These are phyloP conservation scores for Infundibulicybe gibba DNA, from an alignment of 768 basidiomycete species.

Conservation along the genomic window DNA sequence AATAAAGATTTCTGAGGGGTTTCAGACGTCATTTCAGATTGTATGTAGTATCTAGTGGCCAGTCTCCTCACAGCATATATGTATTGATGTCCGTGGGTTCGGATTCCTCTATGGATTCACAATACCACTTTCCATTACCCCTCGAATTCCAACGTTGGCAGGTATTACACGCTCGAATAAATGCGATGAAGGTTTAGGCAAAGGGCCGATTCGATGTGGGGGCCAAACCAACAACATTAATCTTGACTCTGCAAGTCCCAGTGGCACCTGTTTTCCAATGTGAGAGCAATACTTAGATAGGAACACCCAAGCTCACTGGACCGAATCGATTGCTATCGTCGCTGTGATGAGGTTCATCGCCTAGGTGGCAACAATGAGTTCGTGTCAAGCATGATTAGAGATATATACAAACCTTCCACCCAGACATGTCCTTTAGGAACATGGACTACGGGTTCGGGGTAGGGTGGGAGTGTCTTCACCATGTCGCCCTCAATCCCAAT, in stretches of 20 bases:
- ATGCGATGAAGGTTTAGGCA: slow-evolving; percentile 4
- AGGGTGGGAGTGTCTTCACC: slow-evolving; percentile 68
- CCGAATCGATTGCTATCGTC: slow-evolving; percentile 74
- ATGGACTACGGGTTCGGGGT: slow-evolving; percentile 46
- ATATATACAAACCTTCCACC: slow-evolving; percentile 57
- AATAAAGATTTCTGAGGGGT: slow-evolving; percentile 10
- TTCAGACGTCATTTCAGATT: too few species aligned
- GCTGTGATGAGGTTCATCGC: slow-evolving; percentile 64
- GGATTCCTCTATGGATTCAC: too few species aligned
- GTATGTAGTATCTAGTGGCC: too few species aligned
- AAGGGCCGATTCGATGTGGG: slow-evolving; percentile 37
- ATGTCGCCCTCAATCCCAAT: slow-evolving; percentile 59
- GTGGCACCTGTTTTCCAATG: slow-evolving; percentile 30
- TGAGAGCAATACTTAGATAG: not conserved
- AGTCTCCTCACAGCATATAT: too few species aligned
- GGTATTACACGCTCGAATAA: too few species aligned
- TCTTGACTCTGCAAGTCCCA: slow-evolving; percentile 48
- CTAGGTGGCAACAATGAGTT: slow-evolving; percentile 23
- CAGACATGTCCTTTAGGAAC: slow-evolving; percentile 67
- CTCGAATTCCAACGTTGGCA: too few species aligned
- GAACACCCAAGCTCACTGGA: slow-evolving; percentile 39
- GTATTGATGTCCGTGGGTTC: too few species aligned
- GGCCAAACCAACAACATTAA: slow-evolving; percentile 52
- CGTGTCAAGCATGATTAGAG: not conserved
- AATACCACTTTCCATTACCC: too few species aligned